Conservation (phyloP, 192 early-diverging fungal species). For the Phycomyces nitens region DNA sequence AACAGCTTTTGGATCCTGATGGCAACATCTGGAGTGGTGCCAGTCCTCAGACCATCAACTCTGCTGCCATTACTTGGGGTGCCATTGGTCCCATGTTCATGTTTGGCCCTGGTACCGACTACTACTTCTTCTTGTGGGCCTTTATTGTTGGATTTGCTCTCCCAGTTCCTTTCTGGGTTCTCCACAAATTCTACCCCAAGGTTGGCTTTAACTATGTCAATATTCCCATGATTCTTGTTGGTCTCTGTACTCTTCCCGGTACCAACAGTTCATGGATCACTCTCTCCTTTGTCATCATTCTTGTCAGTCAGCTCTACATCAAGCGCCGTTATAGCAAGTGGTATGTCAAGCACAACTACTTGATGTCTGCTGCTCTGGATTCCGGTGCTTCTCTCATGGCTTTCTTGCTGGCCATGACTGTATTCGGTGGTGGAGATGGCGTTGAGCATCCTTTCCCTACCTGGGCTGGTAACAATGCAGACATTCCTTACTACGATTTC, state of each 20-base stretch:
- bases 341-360: slow-evolving; percentile 69
- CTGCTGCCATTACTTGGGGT: slow-evolving; percentile 63
- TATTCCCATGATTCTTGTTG: slow-evolving; percentile 36
- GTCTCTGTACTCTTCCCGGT: slow-evolving; percentile 29
- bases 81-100: slow-evolving; percentile 53
- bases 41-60: slow-evolving; percentile 44
- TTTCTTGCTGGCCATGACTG: slow-evolving; percentile 33
- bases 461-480: slow-evolving; percentile 33
- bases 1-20: slow-evolving; percentile 30
- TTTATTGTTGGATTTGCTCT: slow-evolving; percentile 48
- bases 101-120: slow-evolving; percentile 44
- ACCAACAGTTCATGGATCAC: slow-evolving; percentile 33
- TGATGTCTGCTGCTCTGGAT: slow-evolving; percentile 63
- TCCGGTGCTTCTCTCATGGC: slow-evolving; percentile 47
- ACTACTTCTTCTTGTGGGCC: slow-evolving; percentile 44
- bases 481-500: not conserved
- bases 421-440: slow-evolving; percentile 26
- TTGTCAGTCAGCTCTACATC: slow-evolving; percentile 41
- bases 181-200: slow-evolving; percentile 42
- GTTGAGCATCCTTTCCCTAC: slow-evolving; percentile 24
- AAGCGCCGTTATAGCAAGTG: slow-evolving; percentile 48
- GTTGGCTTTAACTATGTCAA: slow-evolving; percentile 49
- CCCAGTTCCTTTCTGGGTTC: slow-evolving; percentile 46
- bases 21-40: slow-evolving; percentile 45
- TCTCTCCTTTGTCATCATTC: slow-evolving; percentile 45